These are phyloP conservation scores for Penicillium sp. DNA, from an alignment of 2,329 filamentous ascomycete genomes.

Conservation along the genomic window DNA sequence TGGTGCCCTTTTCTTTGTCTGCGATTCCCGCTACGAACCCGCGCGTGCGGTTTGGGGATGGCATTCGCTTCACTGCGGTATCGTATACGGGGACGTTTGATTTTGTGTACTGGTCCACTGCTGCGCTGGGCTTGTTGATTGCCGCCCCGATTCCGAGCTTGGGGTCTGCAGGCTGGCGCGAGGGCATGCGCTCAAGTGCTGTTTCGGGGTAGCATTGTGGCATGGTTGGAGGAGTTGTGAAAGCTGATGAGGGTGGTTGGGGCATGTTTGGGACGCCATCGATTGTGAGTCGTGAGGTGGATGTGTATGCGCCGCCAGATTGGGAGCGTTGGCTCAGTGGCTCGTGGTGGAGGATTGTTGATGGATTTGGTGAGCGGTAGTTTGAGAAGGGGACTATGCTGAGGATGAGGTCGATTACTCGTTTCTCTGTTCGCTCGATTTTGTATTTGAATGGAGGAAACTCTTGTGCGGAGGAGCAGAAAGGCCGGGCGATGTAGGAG, in stretches of 20 bases:
- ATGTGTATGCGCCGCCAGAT: not conserved
- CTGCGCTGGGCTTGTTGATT: not conserved
- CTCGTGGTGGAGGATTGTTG: constrained; percentile 4
- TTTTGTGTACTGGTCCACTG: not conserved
- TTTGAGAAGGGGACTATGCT: constrained; percentile 17
- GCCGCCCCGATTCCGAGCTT: not conserved
- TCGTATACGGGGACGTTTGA: constrained; percentile 4
- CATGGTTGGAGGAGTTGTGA: not conserved
- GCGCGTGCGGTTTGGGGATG: not conserved
- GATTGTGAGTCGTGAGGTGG: not conserved
- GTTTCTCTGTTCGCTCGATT: constrained; percentile 25
- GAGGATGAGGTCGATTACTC: constrained; percentile 22
- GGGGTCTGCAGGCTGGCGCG: not conserved
- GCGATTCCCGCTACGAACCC: not conserved
- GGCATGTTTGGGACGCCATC: not conserved
- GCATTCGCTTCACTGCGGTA: constrained; percentile 1
- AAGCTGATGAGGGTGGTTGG: not conserved
- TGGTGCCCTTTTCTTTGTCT: not conserved
- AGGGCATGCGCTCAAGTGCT: not conserved
- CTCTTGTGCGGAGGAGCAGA: constrained; percentile 11
- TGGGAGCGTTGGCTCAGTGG: not conserved
- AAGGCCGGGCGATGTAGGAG: constrained; percentile 16
- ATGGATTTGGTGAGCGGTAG: constrained; percentile 13
- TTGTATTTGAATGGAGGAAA: constrained; percentile 13
- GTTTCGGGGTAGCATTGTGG: constrained; percentile 10